Percentiles rank a stretch among this genome's conserved stretches.
These are phyloP conservation scores for Phytophthora litchii DNA, from an alignment of 352 stramenopile species.

Conservation along the genomic window DNA sequence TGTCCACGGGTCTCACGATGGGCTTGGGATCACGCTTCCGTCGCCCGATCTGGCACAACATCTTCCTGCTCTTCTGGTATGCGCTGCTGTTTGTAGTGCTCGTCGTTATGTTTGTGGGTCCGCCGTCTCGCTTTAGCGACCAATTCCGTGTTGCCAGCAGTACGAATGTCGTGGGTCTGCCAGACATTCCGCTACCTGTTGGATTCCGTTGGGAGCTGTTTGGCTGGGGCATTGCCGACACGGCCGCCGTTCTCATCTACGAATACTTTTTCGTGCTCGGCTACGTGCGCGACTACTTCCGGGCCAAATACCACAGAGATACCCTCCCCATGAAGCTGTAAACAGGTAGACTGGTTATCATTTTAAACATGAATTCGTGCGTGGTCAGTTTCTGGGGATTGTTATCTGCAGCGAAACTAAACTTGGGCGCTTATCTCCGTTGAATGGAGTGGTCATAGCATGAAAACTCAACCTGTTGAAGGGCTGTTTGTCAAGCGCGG, in stretches of 20 bases:
- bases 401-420: neutral
- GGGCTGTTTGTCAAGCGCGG: constrained; percentile 7
- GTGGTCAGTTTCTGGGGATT: no score
- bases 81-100: constrained; percentile 58
- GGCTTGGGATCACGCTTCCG: constrained; percentile 74
- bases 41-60: constrained; percentile 63
- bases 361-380: no score
- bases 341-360: neutral
- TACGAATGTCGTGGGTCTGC: constrained; percentile 73
- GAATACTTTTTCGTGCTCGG: constrained; percentile 73
- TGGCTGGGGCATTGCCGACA: constrained; percentile 63
- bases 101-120: constrained; percentile 58
- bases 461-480: constrained; percentile 17
- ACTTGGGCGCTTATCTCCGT: neutral
- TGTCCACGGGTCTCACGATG: constrained; percentile 65
- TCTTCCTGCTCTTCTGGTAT: constrained; percentile 72
- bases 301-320: constrained; percentile 70
- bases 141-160: constrained; percentile 77
- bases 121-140: constrained; percentile 62
- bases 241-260: constrained; percentile 53
- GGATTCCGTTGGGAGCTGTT: constrained; percentile 73
- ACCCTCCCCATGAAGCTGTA: constrained; percentile 68
- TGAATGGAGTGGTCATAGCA: neutral
- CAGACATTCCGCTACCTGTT: constrained; percentile 67
- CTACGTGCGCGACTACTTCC: constrained; percentile 69